Evolutionary conservation across 2,329 filamentous ascomycete species (phyloP).

Genomic region (Diaporthe vaccinii): DNA sequence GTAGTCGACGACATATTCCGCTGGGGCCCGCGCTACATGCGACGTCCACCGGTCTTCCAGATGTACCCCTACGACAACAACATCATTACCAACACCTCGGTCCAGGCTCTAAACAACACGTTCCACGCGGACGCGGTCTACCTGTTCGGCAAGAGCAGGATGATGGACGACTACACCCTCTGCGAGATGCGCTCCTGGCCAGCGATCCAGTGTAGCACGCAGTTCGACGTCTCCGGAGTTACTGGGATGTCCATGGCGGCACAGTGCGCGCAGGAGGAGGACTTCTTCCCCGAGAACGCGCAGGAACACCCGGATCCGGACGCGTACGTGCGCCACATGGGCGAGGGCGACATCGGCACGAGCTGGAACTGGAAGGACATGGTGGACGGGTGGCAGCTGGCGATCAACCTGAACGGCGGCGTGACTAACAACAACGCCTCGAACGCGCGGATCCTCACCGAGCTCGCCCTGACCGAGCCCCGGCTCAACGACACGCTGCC

Average conservation of each 20-base stretch:
- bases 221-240: conserved; percentile 67
- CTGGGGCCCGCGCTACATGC: conserved; percentile 68
- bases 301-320: conserved; percentile 57
- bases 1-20: conserved; percentile 78
- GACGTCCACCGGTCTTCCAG: conserved; percentile 67
- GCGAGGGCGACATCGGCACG: conserved; percentile 46
- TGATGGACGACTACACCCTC: conserved; percentile 69
- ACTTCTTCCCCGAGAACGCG: conserved; percentile 30
- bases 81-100: conserved; percentile 71
- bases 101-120: conserved; percentile 26
- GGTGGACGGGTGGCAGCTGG: conserved; percentile 65
- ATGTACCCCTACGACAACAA: conserved; percentile 74
- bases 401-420: conserved; percentile 70
- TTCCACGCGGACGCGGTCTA: conserved; percentile 70
- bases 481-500: conserved; percentile 67
- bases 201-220: conserved; percentile 76
- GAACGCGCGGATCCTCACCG: conserved; percentile 70
- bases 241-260: conserved; percentile 71
- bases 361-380: conserved; percentile 68
- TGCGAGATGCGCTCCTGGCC: conserved; percentile 76
- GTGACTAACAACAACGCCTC: conserved; percentile 68
- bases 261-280: conserved; percentile 61
- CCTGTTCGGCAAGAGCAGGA: conserved; percentile 67
- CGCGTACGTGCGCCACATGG: conserved; percentile 64
- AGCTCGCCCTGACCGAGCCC: conserved; percentile 60